Base-by-base conservation (phyloP, 73 alveolate species). In the Uronychia binucleata region DNA sequence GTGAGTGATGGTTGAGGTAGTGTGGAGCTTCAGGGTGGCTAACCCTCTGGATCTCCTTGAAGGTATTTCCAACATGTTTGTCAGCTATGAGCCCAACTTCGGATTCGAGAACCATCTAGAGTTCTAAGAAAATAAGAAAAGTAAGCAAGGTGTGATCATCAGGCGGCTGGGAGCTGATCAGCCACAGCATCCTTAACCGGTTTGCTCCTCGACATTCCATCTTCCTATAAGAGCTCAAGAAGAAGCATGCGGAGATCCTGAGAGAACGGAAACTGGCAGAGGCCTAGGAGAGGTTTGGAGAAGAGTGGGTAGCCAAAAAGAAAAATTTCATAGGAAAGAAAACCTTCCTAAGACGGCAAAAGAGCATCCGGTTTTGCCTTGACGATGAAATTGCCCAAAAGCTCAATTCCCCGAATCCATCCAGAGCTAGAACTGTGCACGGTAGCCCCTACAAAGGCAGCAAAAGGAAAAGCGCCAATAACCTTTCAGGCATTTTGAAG, bases 121-220 rank as follows among this genome's bases (percentile, higher is more conserved):
- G 31, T 79, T 79, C 58, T 26, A 34, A n/a, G 8, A 0, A 0
- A 34, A 57, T 5, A 59, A 59, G 34, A 35, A 59, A 79, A 26
- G 86, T 79, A 79, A 79, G 86, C 14, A 0, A 46, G 19, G 67
- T 46, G 5, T 46, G 67, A 46, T 46, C 5, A 46, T 46, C 67
- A 79, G 86, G 28, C 13, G 86, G 86, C 0, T 79, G 86, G 86
- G 30, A 79, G 26, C 78, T 79, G 1, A 28, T 79, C 0, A 79
- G 86, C 57, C 79, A 79, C n/a, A 79, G 79, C 30, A 79, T 79
- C 11, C 59, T 79, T 0, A 79, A 79, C 78, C 34, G 57, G 57
- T 79, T 79, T 35, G 86, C 86, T 0, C 86, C 86, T n/a, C 0
- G 86, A 31, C 75, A 79, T 78, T 79, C 86, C 1, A 79, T 79